Base-by-base conservation (phyloP, 345 rosid genomes). In the Euphorbia pulcherrima region DNA sequence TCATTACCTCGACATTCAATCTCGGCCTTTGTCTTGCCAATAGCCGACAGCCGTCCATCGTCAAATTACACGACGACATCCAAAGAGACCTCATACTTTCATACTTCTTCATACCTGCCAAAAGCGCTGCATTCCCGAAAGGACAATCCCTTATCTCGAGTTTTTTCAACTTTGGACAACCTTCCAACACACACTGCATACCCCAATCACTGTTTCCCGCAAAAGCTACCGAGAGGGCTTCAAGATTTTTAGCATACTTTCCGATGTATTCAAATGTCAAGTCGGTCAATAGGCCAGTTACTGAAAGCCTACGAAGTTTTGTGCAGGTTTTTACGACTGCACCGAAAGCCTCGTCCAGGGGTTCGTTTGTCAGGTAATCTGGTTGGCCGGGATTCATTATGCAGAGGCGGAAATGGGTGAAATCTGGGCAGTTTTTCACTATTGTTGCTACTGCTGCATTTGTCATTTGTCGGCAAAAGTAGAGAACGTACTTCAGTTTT, bases 121-220 rank as follows among this genome's bases (percentile, higher is more conserved):
- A 83, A 66, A 87, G 78, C 11, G 92, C 90, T 2, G 28, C 81
- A 69, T 87, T 79, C 40, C 92, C 92, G 57, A 87, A 87, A 28
- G 90, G 92, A 60, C 89, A 85, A 56, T 87, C 92, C 84, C 92
- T 80, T 50, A 87, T 87, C 78, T 87, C 92, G 24, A 87, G 87
- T 74, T 81, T 87, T 72, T 86, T 83, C 66, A 87, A 67, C 72
- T 83, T 87, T 50, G 86, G 72, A 71, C 92, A 87, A 40, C 92
- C 92, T 46, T 41, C 68, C 53, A 87, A 70, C 63, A 87, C 83
- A 64, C 75, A 83, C 58, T 87, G 88, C 92, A 87, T 85, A 53
- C 87, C 92, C 85, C 75, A 37, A 60, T 85, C 92, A 67, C 92
- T 85, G 51, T 81, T 78, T 23, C 92, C 92, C 16, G 92, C 92